Conservation (phyloP, 768 basidiomycete genomes). For the Hypholoma sublateritium region DNA sequence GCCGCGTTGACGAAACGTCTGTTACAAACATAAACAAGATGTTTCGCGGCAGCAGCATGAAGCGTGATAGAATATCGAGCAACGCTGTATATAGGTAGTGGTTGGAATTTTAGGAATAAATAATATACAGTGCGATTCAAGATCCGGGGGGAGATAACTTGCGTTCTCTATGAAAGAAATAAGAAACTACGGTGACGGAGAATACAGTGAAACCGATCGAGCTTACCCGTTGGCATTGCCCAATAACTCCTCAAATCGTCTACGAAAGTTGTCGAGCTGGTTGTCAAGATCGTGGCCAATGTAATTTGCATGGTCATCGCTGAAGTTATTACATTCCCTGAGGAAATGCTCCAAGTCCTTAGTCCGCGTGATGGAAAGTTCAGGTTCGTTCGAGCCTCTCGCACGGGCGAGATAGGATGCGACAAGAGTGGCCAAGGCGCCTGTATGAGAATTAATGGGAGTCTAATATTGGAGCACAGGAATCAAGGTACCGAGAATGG, state of each 20-base stretch:
- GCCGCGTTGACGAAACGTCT: no score
- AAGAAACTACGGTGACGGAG: neutral
- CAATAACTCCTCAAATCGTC: slow-evolving; percentile 17
- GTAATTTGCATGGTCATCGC: slow-evolving; percentile 51
- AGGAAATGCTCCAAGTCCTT: slow-evolving; percentile 67
- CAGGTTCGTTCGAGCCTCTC: slow-evolving; percentile 69
- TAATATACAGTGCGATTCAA: neutral
- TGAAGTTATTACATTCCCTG: slow-evolving; percentile 55
- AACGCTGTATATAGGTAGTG: no score
- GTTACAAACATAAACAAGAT: no score
- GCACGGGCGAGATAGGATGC: slow-evolving; percentile 74
- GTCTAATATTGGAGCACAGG: neutral
- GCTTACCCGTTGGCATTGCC: slow-evolving; percentile 17
- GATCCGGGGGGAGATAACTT: slow-evolving; percentile 7
- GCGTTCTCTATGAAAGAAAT: slow-evolving; percentile 2
- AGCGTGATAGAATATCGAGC: no score
- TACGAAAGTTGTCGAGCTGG: slow-evolving; percentile 12
- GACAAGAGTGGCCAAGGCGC: slow-evolving; percentile 62
- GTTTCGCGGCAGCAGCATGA: no score
- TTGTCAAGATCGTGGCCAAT: slow-evolving; percentile 34
- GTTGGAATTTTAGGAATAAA: no score
- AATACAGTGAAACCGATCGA: no score
- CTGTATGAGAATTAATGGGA: slow-evolving; percentile 24
- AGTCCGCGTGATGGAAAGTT: slow-evolving; percentile 48
- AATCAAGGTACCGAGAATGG: slow-evolving; percentile 32